These are phyloP conservation scores for Hypsizygus marmoreus DNA, from an alignment of 768 basidiomycete genomes.

Conservation along the genomic window DNA sequence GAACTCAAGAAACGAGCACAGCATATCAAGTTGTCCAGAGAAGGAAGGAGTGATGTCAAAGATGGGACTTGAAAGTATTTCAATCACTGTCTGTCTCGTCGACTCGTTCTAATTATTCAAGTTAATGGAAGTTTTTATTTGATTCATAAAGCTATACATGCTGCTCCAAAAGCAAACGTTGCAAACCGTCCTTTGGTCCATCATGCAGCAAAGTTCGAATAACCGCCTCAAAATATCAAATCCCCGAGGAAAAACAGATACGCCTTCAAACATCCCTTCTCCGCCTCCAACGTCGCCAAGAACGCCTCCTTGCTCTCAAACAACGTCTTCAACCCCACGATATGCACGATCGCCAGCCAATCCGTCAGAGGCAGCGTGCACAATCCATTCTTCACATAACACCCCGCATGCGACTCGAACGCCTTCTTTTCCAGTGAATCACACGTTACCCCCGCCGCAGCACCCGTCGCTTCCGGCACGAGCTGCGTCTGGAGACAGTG, in stretches of 20 bases:
- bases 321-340: conserved; percentile 34
- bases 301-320: conserved; percentile 31
- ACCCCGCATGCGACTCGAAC: conserved; percentile 42
- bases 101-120: too few relatives aligned
- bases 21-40: conserved; percentile 27
- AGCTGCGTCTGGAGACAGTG: conserved; percentile 45
- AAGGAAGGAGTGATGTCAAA: neutral
- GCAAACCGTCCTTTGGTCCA: too few relatives aligned
- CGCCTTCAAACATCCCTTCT: conserved; percentile 31
- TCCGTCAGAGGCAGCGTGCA: conserved; percentile 36
- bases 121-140: too few relatives aligned
- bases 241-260: conserved; percentile 20
- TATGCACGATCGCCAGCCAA: conserved; percentile 39
- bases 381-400: conserved; percentile 43
- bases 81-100: too few relatives aligned
- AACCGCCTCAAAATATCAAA: conserved; percentile 2
- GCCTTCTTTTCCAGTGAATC: conserved; percentile 35
- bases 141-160: too few relatives aligned
- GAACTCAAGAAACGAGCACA: conserved; percentile 52
- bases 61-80: neutral
- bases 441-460: conserved; percentile 27
- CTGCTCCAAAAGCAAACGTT: too few relatives aligned
- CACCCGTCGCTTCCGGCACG: conserved; percentile 35
- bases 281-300: conserved; percentile 28
- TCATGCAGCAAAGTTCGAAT: too few relatives aligned